A percentile compares a stretch with the other conserved stretches of the same genome.
These are phyloP conservation scores for Beta macrorhiza DNA, from an alignment of 179 eudicot genomes.

Conservation along the genomic window DNA sequence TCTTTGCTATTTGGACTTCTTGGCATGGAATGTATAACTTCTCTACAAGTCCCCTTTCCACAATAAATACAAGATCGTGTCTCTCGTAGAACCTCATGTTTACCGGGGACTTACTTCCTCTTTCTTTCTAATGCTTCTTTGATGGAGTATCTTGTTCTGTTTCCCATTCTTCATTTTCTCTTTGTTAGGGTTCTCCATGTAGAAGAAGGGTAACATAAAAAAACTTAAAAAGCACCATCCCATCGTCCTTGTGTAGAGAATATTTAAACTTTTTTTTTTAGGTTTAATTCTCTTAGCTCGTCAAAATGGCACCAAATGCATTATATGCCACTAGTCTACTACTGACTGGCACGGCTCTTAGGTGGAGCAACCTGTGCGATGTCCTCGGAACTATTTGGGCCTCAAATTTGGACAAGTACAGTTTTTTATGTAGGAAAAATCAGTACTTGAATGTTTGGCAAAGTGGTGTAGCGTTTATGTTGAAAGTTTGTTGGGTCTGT, in stretches of 20 bases:
- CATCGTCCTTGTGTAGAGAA: neutral
- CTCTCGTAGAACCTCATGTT: neutral
- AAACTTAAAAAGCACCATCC: neutral
- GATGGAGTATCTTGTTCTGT: neutral
- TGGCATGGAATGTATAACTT: neutral
- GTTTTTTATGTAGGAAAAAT: too few relatives aligned
- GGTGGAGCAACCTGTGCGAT: too few relatives aligned
- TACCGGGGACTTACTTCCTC: neutral
- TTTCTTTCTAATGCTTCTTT: neutral
- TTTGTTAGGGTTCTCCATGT: neutral
- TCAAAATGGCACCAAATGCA: neutral
- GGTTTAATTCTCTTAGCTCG: neutral
- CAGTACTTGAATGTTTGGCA: too few relatives aligned
- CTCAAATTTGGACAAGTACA: too few relatives aligned
- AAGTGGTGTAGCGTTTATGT: too few relatives aligned
- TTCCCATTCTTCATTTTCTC: neutral
- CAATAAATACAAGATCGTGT: neutral
- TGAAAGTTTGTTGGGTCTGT: too few relatives aligned
- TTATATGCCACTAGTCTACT: neutral
- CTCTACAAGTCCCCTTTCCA: neutral
- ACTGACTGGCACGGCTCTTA: neutral
- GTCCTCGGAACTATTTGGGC: too few relatives aligned
- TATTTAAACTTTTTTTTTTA: neutral
- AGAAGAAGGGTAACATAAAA: neutral
- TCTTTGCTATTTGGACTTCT: conserved; percentile 3